phyloP scores from a whole-genome alignment of 75 land plant genomes.

The Isoetes taiwanensis region DNA sequence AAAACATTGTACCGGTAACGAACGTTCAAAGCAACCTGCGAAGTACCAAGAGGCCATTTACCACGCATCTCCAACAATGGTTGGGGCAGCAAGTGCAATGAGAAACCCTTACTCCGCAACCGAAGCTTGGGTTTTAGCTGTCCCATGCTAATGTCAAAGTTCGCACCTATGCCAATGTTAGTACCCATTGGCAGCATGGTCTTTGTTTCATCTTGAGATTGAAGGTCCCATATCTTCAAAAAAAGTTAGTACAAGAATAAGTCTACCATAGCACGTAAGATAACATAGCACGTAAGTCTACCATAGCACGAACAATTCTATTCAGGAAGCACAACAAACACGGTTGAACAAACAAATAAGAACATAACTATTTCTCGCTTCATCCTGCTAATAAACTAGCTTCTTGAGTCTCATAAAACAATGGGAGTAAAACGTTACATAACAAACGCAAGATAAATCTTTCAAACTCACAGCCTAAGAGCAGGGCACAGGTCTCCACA shows the following conservation, averaged over 20 bases:
- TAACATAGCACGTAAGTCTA: not conserved
- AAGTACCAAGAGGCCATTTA: conserved; percentile 23
- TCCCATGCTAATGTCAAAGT: conserved; percentile 19
- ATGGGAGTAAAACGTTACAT: not conserved
- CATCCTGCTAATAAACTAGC: not conserved
- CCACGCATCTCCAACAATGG: conserved; percentile 29
- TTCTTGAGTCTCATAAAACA: not conserved
- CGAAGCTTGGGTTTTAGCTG: conserved; percentile 17
- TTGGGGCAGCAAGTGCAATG: conserved; percentile 26
- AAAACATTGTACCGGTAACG: conserved; percentile 24
- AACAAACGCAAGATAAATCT: not conserved
- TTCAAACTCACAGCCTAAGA: too few species aligned
- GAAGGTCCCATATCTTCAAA: conserved; percentile 32
- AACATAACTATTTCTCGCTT: not conserved
- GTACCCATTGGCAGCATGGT: conserved; percentile 19
- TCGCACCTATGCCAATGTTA: conserved; percentile 27
- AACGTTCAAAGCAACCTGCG: conserved; percentile 15
- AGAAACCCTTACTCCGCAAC: conserved; percentile 20
- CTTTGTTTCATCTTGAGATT: conserved; percentile 15
- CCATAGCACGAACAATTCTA: not conserved
- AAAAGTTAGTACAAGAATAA: not conserved
- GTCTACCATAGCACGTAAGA: not conserved
- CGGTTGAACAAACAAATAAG: not conserved
- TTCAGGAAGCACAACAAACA: not conserved
- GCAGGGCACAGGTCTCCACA: not conserved